A percentile compares a stretch with the other conserved stretches of the same genome.
Evolutionary conservation across 2,329 filamentous ascomycete genomes (phyloP).

Genomic region (Exophiala viscosa): DNA sequence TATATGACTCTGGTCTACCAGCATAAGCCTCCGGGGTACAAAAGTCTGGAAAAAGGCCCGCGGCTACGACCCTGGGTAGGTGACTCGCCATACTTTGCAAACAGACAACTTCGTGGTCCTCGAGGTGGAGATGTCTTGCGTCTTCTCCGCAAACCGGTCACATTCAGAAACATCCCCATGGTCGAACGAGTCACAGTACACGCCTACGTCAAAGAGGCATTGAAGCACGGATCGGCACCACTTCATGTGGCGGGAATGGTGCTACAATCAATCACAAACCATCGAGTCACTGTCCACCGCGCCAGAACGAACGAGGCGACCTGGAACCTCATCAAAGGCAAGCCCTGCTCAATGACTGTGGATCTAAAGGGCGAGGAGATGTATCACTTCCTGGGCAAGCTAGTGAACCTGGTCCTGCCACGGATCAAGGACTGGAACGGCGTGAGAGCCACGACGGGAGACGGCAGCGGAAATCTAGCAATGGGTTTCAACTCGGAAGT

Average conservation of each 20-base stretch:
- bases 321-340: constrained; percentile 70
- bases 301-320: constrained; percentile 67
- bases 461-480: constrained; percentile 79
- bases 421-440: constrained; percentile 96
- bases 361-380: constrained; percentile 76
- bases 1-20: constrained; percentile 84
- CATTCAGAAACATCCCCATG: constrained; percentile 80
- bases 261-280: constrained; percentile 79
- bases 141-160: constrained; percentile 55
- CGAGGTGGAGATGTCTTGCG: constrained; percentile 65
- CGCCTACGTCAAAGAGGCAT: constrained; percentile 64
- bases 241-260: constrained; percentile 81
- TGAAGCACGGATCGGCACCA: constrained; percentile 66
- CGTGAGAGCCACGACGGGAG: constrained; percentile 71
- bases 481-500: constrained; percentile 75
- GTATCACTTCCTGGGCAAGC: constrained; percentile 85
- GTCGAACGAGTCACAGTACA: constrained; percentile 79
- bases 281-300: constrained; percentile 65
- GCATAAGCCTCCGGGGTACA: constrained; percentile 76
- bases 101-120: constrained; percentile 78
- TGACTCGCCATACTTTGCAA: constrained; percentile 90
- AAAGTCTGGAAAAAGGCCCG: constrained; percentile 54
- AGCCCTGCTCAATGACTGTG: constrained; percentile 67
- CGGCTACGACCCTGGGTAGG: constrained; percentile 82
- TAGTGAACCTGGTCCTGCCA: constrained; percentile 84